Evolutionary conservation across 108 stramenopile genomes (phyloP).

Genomic region (Schizochytrium sp.): DNA sequence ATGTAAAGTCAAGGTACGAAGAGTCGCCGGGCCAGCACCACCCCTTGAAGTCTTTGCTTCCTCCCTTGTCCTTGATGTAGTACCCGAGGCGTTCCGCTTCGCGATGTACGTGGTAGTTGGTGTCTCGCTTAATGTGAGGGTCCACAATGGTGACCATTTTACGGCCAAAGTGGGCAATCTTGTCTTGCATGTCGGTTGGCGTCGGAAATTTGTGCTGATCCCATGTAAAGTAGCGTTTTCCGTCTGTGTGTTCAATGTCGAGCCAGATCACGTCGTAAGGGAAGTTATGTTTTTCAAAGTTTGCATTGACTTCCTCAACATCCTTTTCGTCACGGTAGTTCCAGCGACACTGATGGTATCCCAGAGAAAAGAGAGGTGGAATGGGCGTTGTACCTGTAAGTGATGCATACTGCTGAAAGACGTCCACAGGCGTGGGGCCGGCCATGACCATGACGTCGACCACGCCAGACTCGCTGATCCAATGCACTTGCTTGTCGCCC

Average conservation of each 20-base stretch:
- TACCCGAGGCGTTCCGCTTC: constrained; percentile 79
- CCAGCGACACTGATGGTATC: constrained; percentile 99
- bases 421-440: constrained; percentile 27
- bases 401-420: constrained; percentile 75
- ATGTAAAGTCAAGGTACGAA: constrained; percentile 97
- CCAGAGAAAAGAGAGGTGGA: constrained; percentile 91
- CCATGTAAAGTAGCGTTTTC: constrained; percentile 99
- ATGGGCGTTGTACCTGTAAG: constrained; percentile 71
- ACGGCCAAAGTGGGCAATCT: constrained; percentile 72
- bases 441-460: constrained; percentile 45
- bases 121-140: constrained; percentile 96
- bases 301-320: constrained; percentile 75
- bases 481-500: constrained; percentile 24
- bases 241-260: constrained; percentile 99
- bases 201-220: constrained; percentile 83
- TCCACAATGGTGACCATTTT: constrained; percentile 99
- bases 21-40: constrained; percentile 99
- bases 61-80: constrained; percentile 84
- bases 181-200: constrained; percentile 81
- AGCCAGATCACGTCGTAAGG: constrained; percentile 99
- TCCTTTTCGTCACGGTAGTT: constrained; percentile 96
- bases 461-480: constrained; percentile 70
- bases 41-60: constrained; percentile 88
- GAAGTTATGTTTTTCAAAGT: constrained; percentile 90
- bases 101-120: constrained; percentile 80